A percentile compares a stretch with the other conserved stretches of the same genome.
Evolutionary conservation across 208 protist species (phyloP).

Genomic region (Leishmania turanica): DNA sequence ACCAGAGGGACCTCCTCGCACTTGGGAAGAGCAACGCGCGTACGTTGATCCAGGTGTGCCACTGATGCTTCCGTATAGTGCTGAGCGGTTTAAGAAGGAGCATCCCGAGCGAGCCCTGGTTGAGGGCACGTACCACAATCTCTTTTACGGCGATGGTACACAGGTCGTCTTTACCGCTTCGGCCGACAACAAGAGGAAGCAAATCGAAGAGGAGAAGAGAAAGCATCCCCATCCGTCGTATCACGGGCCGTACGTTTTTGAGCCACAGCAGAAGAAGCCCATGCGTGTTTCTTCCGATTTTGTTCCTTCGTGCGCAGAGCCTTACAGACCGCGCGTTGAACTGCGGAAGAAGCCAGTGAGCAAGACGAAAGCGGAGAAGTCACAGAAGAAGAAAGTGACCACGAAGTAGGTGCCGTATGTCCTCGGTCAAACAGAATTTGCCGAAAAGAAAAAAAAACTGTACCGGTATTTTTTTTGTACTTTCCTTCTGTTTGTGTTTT

Average conservation of each 20-base stretch:
- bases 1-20: constrained; percentile 13
- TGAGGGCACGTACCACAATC: constrained; percentile 67
- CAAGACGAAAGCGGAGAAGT: constrained; percentile 16
- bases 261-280: constrained; percentile 31
- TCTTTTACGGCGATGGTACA: constrained; percentile 76
- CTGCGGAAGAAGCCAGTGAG: background rate
- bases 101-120: constrained; percentile 27
- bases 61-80: constrained; percentile 55
- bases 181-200: constrained; percentile 67
- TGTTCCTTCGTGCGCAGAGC: constrained; percentile 73
- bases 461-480: background rate
- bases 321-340: constrained; percentile 18
- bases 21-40: constrained; percentile 44
- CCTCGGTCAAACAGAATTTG: background rate
- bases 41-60: constrained; percentile 76
- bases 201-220: constrained; percentile 50
- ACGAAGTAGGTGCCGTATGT: background rate
- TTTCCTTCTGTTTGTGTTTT: constrained; percentile 15
- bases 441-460: constrained; percentile 8
- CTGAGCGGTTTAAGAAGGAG: constrained; percentile 39
- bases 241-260: constrained; percentile 21
- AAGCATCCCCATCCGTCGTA: constrained; percentile 30
- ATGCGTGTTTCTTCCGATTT: constrained; percentile 73
- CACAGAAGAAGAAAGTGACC: constrained; percentile 12
- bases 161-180: constrained; percentile 55